A percentile compares a stretch with the other conserved stretches of the same genome.
phyloP scores from a whole-genome alignment of 2,329 filamentous ascomycete genomes.

The Talaromyces sp. region DNA sequence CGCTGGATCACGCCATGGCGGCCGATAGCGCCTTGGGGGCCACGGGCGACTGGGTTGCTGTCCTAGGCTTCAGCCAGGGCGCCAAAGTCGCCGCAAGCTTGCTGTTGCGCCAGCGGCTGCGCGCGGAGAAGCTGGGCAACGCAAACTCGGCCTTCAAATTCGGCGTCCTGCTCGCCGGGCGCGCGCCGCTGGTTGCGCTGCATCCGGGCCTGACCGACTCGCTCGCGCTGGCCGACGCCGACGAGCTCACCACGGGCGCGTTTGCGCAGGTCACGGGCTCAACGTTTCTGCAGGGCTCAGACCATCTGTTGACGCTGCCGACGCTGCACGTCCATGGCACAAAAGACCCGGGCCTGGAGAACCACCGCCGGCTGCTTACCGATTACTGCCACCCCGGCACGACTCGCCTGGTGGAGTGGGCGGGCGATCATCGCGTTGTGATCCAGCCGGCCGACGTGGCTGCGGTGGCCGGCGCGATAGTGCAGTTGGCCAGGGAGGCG shows the following conservation, averaged over 20 bases:
- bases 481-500: conserved; percentile 43
- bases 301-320: conserved; percentile 51
- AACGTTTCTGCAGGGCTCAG: conserved; percentile 13
- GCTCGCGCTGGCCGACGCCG: conserved; percentile 5
- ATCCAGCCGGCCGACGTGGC: conserved; percentile 63
- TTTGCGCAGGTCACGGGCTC: conserved; percentile 5
- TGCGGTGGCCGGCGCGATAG: conserved; percentile 48
- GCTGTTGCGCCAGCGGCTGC: conserved; percentile 57
- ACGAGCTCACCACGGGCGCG: conserved; percentile 7
- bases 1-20: conserved; percentile 37
- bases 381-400: conserved; percentile 56
- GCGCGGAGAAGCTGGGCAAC: conserved; percentile 15
- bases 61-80: conserved; percentile 65
- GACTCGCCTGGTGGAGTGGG: conserved; percentile 63
- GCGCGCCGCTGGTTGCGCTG: conserved; percentile 53
- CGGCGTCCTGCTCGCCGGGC: conserved; percentile 57
- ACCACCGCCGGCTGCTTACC: conserved; percentile 53
- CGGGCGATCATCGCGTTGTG: conserved; percentile 66
- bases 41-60: conserved; percentile 54
- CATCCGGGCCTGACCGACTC: conserved; percentile 6
- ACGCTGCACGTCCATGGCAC: conserved; percentile 66
- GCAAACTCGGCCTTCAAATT: conserved; percentile 48
- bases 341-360: conserved; percentile 53
- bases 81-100: conserved; percentile 58
- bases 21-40: conserved; percentile 47